These are phyloP conservation scores for Gnomoniopsis sp. DNA, from an alignment of 2,329 filamentous ascomycete species.

Conservation along the genomic window DNA sequence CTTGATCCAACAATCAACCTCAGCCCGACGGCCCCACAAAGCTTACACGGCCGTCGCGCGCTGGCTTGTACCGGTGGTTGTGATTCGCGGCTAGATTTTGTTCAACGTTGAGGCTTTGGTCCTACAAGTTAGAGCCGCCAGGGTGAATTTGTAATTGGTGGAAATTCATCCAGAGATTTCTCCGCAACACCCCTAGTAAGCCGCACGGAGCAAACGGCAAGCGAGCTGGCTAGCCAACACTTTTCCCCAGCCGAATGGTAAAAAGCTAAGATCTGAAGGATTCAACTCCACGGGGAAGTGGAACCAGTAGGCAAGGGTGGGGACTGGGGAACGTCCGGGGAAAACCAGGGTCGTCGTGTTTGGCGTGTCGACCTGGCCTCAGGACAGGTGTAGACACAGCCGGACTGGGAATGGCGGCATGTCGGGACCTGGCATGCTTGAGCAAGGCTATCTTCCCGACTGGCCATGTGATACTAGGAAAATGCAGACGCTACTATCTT, in stretches of 20 bases:
- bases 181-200: not conserved
- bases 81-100: not conserved
- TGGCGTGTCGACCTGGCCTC: not conserved
- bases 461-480: not conserved
- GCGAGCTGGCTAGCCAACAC: not conserved
- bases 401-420: constrained; percentile 5
- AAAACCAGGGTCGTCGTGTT: not conserved
- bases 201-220: not conserved
- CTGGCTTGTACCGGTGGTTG: no score
- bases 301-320: not conserved
- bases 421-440: not conserved
- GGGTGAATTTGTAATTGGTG: not conserved
- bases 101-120: no score
- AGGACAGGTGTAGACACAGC: not conserved
- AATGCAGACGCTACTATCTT: constrained; percentile 1
- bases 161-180: not conserved
- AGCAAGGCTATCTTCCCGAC: not conserved
- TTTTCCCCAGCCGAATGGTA: not conserved
- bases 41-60: no score
- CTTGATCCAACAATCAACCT: no score
- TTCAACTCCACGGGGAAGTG: not conserved
- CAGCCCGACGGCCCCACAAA: no score
- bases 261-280: not conserved
- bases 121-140: not conserved
- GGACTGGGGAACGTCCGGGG: not conserved